A percentile compares a stretch with the other conserved stretches of the same genome.
phyloP scores from a whole-genome alignment of 1,284 basidiomycete genomes.

The Volvariella surrecta region DNA sequence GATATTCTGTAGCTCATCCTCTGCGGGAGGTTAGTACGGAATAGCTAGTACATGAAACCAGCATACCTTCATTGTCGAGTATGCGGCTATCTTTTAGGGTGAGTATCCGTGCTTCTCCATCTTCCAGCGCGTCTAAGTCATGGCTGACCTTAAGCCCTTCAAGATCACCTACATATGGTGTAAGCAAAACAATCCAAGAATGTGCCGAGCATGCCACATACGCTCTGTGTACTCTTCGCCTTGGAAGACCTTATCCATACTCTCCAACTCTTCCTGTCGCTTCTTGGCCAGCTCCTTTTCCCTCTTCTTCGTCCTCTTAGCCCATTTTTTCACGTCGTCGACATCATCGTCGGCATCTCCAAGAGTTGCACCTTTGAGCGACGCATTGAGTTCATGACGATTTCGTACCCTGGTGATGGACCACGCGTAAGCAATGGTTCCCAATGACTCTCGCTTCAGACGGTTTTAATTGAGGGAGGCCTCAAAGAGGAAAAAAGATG shows the following conservation, averaged over 20 bases:
- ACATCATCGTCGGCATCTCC: conserved; percentile 71
- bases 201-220: conserved; percentile 29
- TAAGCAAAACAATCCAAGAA: conserved; percentile 4
- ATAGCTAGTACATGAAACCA: background rate
- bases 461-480: conserved; percentile 15
- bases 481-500: conserved; percentile 35
- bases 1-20: conserved; percentile 96
- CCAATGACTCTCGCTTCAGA: conserved; percentile 17
- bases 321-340: conserved; percentile 79
- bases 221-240: conserved; percentile 74
- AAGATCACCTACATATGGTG: conserved; percentile 66
- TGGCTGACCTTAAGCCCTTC: conserved; percentile 93
- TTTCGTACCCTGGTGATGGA: conserved; percentile 73
- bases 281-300: conserved; percentile 79
- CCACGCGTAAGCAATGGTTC: conserved; percentile 38
- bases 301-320: conserved; percentile 81
- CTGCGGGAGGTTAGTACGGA: conserved; percentile 29
- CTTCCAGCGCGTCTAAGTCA: conserved; percentile 84
- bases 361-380: conserved; percentile 85
- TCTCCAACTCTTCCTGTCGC: conserved; percentile 71
- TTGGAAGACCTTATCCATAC: conserved; percentile 69
- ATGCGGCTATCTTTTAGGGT: conserved; percentile 95
- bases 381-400: conserved; percentile 81
- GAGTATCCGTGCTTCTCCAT: conserved; percentile 91
- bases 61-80: conserved; percentile 83